phyloP scores from a whole-genome alignment of 495 filamentous ascomycete genomes.

The Apiosordaria backusii region DNA sequence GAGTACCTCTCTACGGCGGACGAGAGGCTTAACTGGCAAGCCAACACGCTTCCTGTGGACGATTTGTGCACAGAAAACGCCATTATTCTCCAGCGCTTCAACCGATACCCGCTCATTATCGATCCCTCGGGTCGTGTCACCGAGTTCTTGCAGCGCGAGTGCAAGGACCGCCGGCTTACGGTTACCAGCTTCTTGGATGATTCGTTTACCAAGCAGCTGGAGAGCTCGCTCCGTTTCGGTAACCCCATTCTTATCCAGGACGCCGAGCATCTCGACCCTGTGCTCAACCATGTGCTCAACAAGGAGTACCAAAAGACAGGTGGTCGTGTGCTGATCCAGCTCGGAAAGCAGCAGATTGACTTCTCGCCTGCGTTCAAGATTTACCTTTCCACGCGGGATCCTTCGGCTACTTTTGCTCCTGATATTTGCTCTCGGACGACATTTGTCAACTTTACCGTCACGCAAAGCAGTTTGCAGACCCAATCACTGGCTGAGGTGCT shows the following conservation, averaged over 20 bases:
- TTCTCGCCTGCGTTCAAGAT: slow-evolving; percentile 97
- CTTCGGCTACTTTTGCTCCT: slow-evolving; percentile 92
- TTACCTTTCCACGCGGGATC: slow-evolving; percentile 92
- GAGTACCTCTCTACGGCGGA: slow-evolving; percentile 97
- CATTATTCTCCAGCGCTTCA: slow-evolving; percentile 94
- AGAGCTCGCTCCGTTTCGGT: slow-evolving; percentile 93
- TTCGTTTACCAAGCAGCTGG: slow-evolving; percentile 95
- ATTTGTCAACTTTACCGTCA: slow-evolving; percentile 99
- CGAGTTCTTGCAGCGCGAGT: slow-evolving; percentile 91
- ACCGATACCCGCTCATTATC: slow-evolving; percentile 96
- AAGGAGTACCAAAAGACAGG: slow-evolving; percentile 99
- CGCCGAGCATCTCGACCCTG: slow-evolving; percentile 92
- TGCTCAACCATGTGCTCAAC: slow-evolving; percentile 98
- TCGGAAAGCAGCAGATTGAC: slow-evolving; percentile 98
- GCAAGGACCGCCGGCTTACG: slow-evolving; percentile 87
- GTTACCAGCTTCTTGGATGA: slow-evolving; percentile 98
- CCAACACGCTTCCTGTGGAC: slow-evolving; percentile 93
- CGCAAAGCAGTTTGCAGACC: slow-evolving; percentile 95
- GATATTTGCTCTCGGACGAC: slow-evolving; percentile 98
- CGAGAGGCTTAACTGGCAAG: slow-evolving; percentile 91
- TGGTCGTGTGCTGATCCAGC: slow-evolving; percentile 94
- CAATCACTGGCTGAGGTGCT: slow-evolving; percentile 95
- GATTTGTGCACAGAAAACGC: slow-evolving; percentile 99
- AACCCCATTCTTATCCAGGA: slow-evolving; percentile 99
- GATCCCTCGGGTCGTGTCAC: slow-evolving; percentile 92